A percentile compares a stretch with the other conserved stretches of the same genome.
Conservation (phyloP, 345 rosid genomes). For the Mangifera indica region DNA sequence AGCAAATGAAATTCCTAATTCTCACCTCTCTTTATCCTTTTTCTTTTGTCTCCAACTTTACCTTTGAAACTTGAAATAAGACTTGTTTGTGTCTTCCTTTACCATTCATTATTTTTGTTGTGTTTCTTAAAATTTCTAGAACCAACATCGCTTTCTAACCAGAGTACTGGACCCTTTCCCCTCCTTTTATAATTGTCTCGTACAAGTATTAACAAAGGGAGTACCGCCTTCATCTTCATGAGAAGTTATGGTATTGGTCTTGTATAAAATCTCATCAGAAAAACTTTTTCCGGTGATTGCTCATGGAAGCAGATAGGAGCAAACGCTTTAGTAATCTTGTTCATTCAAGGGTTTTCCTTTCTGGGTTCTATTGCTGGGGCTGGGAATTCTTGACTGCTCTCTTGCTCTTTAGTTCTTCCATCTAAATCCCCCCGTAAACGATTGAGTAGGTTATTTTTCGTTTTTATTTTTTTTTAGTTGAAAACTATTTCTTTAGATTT, state of each 20-base stretch:
- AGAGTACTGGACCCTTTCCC: not conserved
- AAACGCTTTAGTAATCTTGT: constrained; percentile 44
- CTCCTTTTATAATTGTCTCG: constrained; percentile 33
- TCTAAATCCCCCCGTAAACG: not conserved
- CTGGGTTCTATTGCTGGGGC: constrained; percentile 93
- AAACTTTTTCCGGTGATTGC: constrained; percentile 13
- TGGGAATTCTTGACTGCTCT: constrained; percentile 99
- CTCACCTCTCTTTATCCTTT: not conserved
- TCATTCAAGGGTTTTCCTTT: constrained; percentile 55
- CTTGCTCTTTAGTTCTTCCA: constrained; percentile 70
- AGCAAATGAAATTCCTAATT: not conserved
- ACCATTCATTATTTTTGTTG: not conserved
- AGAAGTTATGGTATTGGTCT: constrained; percentile 36
- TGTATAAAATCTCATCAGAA: constrained; percentile 14
- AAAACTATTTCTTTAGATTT: constrained; percentile 1
- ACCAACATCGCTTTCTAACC: constrained; percentile 33
- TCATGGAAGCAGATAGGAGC: constrained; percentile 49
- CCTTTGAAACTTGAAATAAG: constrained; percentile 9
- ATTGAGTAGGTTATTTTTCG: not conserved
- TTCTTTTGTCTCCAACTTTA: not conserved
- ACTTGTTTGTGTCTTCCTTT: not conserved
- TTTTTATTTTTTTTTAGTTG: not conserved
- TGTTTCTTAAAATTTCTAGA: constrained; percentile 71
- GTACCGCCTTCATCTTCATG: not conserved
- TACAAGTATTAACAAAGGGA: constrained; percentile 13